Conservation (phyloP, 1,284 basidiomycete genomes). For the Meira miltonrushii region DNA sequence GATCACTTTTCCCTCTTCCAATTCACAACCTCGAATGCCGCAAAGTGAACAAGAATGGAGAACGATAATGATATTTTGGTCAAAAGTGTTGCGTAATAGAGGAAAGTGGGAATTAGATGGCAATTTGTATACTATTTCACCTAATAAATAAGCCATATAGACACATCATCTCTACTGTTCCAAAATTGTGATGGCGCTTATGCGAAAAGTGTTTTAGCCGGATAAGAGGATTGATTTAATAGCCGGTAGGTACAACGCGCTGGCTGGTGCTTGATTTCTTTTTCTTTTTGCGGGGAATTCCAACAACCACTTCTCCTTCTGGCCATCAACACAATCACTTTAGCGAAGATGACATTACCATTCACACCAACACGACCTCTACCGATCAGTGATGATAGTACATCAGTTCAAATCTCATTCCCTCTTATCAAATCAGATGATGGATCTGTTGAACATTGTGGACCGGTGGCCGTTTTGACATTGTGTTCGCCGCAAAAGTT, state of each 20-base stretch:
- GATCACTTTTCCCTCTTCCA: background rate
- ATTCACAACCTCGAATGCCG: background rate
- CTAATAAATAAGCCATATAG: too few relatives aligned
- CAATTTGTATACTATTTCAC: background rate
- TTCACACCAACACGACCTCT: constrained; percentile 17
- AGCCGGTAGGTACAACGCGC: too few relatives aligned
- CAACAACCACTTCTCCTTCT: too few relatives aligned
- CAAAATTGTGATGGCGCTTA: too few relatives aligned
- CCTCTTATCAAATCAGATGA: constrained; percentile 15
- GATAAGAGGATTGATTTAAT: too few relatives aligned
- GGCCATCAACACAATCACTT: background rate
- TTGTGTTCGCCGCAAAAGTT: constrained; percentile 25
- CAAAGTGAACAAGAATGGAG: constrained; percentile 1
- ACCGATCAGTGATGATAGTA: constrained; percentile 15
- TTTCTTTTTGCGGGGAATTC: too few relatives aligned
- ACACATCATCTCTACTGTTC: too few relatives aligned
- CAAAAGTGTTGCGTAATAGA: background rate
- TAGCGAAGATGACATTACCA: too few relatives aligned
- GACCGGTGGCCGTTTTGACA: constrained; percentile 26
- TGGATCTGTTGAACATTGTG: background rate
- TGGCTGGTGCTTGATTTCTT: too few relatives aligned
- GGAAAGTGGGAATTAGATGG: constrained; percentile 5
- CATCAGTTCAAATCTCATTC: constrained; percentile 27
- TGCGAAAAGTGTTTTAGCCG: too few relatives aligned
- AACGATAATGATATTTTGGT: constrained; percentile 2